phyloP scores from a whole-genome alignment of 345 rosid genomes.

The Aegle marmelos region DNA sequence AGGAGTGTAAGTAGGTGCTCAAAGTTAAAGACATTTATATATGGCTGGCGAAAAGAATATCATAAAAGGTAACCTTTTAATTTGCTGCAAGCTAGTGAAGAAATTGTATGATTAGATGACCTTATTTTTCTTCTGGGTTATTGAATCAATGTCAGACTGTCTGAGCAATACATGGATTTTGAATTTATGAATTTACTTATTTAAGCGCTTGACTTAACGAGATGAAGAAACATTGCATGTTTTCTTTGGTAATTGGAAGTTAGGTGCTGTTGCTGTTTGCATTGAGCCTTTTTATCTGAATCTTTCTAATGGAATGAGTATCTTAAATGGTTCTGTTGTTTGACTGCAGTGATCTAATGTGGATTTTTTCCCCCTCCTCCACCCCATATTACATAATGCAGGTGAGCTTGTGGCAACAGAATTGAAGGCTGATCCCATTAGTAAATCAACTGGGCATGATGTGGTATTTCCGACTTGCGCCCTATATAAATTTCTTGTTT shows the following conservation, averaged over 20 bases:
- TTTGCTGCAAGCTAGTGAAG: not conserved
- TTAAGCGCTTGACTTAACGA: not conserved
- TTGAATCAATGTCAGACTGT: not conserved
- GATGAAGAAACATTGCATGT: too few species aligned
- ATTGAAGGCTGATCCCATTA: conserved; percentile 23
- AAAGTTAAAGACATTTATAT: not conserved
- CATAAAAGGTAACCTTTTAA: conserved; percentile 20
- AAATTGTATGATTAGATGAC: not conserved
- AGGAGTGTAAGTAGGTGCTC: conserved; percentile 11
- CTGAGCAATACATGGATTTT: not conserved
- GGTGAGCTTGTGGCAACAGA: conserved; percentile 24
- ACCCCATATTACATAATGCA: conserved; percentile 1
- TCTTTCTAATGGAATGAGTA: not conserved
- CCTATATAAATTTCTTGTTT: not conserved
- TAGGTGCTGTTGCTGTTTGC: not conserved
- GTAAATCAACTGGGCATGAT: conserved; percentile 24
- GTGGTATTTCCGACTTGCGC: conserved; percentile 14
- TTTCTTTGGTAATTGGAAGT: not conserved
- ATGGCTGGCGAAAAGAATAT: conserved; percentile 32
- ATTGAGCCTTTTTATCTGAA: not conserved
- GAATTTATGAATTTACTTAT: not conserved
- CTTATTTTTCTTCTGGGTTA: not conserved
- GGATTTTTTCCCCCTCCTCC: not conserved
- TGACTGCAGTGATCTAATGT: not conserved
- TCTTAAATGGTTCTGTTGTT: not conserved